Evolutionary conservation across 495 filamentous ascomycete genomes (phyloP).

Genomic region (Aspergillus taichungensis): DNA sequence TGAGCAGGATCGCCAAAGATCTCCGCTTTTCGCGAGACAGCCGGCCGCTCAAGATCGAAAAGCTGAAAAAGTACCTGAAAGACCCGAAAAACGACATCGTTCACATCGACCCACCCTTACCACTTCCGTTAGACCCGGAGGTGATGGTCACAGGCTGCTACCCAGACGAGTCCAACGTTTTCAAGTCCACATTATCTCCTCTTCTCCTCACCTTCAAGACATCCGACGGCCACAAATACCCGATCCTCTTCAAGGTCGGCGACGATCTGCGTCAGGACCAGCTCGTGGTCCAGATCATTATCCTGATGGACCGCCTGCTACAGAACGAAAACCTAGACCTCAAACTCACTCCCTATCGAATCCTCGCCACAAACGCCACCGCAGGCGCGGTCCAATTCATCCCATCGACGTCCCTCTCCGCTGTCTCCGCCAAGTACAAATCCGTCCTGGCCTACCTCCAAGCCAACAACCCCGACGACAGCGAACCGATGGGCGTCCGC

Average conservation of each 20-base stretch:
- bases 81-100: slow-evolving; percentile 86
- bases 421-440: slow-evolving; percentile 71
- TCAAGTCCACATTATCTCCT: slow-evolving; percentile 89
- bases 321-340: slow-evolving; percentile 96
- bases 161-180: slow-evolving; percentile 81
- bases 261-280: slow-evolving; percentile 97
- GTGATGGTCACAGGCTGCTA: slow-evolving; percentile 68
- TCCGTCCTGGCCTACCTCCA: slow-evolving; percentile 81
- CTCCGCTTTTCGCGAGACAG: slow-evolving; percentile 74
- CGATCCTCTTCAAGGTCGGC: slow-evolving; percentile 93
- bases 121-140: slow-evolving; percentile 81
- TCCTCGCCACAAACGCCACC: slow-evolving; percentile 81
- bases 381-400: slow-evolving; percentile 92
- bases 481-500: slow-evolving; percentile 74
- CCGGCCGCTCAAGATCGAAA: slow-evolving; percentile 69
- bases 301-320: slow-evolving; percentile 92
- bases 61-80: slow-evolving; percentile 68
- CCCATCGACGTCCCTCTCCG: slow-evolving; percentile 71
- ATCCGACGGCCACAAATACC: slow-evolving; percentile 63
- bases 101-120: slow-evolving; percentile 74
- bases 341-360: slow-evolving; percentile 90
- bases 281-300: slow-evolving; percentile 96
- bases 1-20: slow-evolving; percentile 85
- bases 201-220: slow-evolving; percentile 89
- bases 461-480: slow-evolving; percentile 81